Conservation (phyloP, 345 rosid genomes). For the Moricandia moricandioides region DNA sequence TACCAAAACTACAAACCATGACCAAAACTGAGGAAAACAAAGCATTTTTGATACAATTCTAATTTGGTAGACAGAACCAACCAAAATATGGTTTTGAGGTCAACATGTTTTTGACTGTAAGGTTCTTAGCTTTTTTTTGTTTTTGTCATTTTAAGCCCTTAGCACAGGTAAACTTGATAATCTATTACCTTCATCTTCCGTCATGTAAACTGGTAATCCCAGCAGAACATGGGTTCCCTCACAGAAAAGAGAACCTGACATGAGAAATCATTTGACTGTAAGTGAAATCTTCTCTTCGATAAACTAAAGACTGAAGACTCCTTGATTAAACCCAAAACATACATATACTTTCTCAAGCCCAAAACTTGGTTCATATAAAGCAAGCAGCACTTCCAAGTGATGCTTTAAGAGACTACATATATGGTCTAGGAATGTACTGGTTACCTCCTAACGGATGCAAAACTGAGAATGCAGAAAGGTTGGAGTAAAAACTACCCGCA, state of each 20-base stretch:
- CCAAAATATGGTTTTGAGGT: background rate
- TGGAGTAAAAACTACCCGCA: background rate
- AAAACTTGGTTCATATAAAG: background rate
- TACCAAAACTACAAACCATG: background rate
- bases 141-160: background rate
- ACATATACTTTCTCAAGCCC: background rate
- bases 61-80: background rate
- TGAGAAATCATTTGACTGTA: background rate
- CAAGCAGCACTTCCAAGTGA: background rate
- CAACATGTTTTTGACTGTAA: background rate
- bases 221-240: background rate
- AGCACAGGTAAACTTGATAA: background rate
- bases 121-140: background rate
- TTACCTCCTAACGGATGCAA: slow-evolving; percentile 9
- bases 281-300: background rate
- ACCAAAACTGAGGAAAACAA: background rate
- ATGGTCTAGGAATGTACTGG: background rate
- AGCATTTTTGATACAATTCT: background rate
- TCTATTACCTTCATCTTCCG: background rate
- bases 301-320: background rate
- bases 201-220: background rate
- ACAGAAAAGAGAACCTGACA: background rate
- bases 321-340: background rate
- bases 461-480: background rate
- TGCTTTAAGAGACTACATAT: background rate